Conservation (phyloP, 495 filamentous ascomycete genomes). For the Neurospora tetraspora region DNA sequence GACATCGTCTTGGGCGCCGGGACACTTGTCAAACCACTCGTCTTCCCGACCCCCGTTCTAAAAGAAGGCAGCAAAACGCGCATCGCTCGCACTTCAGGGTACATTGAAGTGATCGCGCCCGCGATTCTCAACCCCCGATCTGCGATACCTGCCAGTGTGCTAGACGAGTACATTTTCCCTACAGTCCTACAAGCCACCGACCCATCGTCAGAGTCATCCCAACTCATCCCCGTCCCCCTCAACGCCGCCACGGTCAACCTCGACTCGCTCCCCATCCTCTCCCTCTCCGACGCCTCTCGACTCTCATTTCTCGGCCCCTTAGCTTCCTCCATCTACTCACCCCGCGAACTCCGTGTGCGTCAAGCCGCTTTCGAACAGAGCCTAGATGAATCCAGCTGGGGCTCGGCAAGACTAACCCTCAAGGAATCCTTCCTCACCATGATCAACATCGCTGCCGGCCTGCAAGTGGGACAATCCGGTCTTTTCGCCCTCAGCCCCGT, state of each 20-base stretch:
- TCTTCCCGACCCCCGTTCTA: constrained; percentile 33
- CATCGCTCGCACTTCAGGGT: constrained; percentile 37
- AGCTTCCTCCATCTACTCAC: constrained; percentile 26
- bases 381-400: neutral
- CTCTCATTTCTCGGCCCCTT: constrained; percentile 28
- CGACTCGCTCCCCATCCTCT: constrained; percentile 30
- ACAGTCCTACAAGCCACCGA: constrained; percentile 5
- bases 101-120: constrained; percentile 33
- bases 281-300: constrained; percentile 16
- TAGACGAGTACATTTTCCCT: constrained; percentile 26
- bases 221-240: constrained; percentile 17
- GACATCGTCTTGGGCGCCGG: constrained; percentile 16
- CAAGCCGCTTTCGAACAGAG: neutral
- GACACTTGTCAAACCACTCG: constrained; percentile 13
- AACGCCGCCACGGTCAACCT: constrained; percentile 35
- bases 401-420: constrained; percentile 28
- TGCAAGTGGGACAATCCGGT: constrained; percentile 24
- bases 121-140: neutral
- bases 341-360: constrained; percentile 28
- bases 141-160: neutral
- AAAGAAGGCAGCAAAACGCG: constrained; percentile 23
- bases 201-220: neutral
- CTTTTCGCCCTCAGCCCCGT: constrained; percentile 29
- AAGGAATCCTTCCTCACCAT: constrained; percentile 40
- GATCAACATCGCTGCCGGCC: constrained; percentile 33